Evolutionary conservation across 2,329 filamentous ascomycete genomes (phyloP), one percentile per base, ranked within the genome.

Genomic region (Paraconiothyrium sp.): DNA sequence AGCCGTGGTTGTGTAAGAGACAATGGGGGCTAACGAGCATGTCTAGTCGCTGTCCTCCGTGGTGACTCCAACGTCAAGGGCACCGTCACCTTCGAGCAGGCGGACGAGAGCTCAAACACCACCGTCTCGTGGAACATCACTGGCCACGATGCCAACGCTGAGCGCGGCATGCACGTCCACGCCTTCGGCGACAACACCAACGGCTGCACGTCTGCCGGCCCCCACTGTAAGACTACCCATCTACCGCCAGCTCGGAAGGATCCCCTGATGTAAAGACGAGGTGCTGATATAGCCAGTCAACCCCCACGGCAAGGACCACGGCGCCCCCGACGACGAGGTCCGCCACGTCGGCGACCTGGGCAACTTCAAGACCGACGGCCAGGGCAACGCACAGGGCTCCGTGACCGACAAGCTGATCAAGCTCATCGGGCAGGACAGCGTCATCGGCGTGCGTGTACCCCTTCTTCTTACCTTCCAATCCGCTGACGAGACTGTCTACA

Each of bases 141-240:
- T 66, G 94, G 95, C 84, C 86, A 97, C 84, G 94, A 98, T 80
- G 78, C 94, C 84, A 97, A 97, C 82, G 94, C 95, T 79, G 89
- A 97, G 89, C 94, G 95, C 84, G 95, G 93, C 83, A 93, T 98
- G 88, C 95, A 99, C 88, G 90, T 99, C 79, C 95, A 99, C 87
- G 92, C 95, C 82, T 99, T 97, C 78, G 95, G 95, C 81, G 95
- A 98, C 88, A 98, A 98, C 89, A 98, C 95, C 87, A 99, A 99
- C 85, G 95, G 95, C 82, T 99, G 95, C 92, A 98, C 94, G 71
- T 97, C 92, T 71, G 95, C 95, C 71, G 95, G 95, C 58, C 94
- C 95, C 83, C 95, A 99, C 87, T 99, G 93, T 97, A 85, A 80
- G 92, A 60, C 34, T 16, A 10, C 2, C 20, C 20, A 4, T 48